Evolutionary conservation across 2,329 filamentous ascomycete species (phyloP).

Genomic region (Cladosporium sp.): DNA sequence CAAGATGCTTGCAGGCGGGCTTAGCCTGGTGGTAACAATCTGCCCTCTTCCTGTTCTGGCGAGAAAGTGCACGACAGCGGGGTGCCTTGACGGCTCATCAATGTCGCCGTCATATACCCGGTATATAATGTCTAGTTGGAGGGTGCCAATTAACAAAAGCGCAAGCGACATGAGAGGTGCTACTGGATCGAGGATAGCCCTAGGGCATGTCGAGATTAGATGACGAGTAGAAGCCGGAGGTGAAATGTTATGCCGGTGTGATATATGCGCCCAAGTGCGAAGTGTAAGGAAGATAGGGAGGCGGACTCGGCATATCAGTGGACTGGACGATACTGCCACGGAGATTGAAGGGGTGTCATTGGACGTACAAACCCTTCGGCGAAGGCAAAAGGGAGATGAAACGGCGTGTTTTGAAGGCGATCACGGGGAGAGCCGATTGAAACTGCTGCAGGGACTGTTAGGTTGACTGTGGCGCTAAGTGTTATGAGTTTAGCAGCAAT

Average conservation of each 20-base stretch:
- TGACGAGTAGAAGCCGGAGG: neutral
- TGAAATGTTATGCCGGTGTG: neutral
- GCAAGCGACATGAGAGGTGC: neutral
- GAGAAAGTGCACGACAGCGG: neutral
- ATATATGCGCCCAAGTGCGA: neutral
- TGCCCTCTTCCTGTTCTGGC: neutral
- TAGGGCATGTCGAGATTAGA: neutral
- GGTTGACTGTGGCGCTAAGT: neutral
- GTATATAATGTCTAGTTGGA: neutral
- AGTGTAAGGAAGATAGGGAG: neutral
- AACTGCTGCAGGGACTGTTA: too few species aligned
- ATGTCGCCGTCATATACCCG: neutral
- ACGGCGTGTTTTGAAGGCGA: neutral
- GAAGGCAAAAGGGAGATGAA: neutral
- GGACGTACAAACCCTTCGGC: neutral
- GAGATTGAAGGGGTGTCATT: neutral
- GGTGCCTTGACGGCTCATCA: neutral
- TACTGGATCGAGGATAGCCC: neutral
- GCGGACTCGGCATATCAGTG: neutral
- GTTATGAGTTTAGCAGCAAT: neutral
- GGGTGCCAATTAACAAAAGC: neutral
- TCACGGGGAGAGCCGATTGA: neutral
- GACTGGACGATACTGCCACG: neutral
- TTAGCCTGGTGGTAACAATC: neutral
- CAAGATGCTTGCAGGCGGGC: neutral